Conservation (phyloP, 208 protist species). For the Acanthamoeba lugdunensis region DNA sequence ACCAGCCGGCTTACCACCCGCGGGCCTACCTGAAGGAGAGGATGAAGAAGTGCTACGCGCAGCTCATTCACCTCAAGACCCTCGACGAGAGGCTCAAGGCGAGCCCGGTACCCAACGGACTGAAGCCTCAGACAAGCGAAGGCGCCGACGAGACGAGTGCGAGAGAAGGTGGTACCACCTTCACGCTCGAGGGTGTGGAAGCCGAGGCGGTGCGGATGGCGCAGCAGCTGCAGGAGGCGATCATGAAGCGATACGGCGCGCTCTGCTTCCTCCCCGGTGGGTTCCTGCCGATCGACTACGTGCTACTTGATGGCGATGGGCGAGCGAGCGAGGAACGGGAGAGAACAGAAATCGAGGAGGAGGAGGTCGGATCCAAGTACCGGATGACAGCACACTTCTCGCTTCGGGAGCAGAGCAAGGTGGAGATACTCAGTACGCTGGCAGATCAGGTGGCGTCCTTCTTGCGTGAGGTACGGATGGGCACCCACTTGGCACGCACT, state of each 20-base stretch:
- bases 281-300: background rate
- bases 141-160: background rate
- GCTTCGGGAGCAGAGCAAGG: conserved; percentile 48
- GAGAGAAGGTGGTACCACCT: background rate
- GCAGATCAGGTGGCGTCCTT: conserved; percentile 35
- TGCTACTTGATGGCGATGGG: background rate
- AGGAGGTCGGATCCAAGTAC: background rate
- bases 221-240: conserved; percentile 2
- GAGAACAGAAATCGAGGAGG: background rate
- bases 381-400: conserved; percentile 33
- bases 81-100: background rate
- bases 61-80: background rate
- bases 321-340: background rate
- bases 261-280: background rate
- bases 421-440: conserved; percentile 18
- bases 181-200: background rate
- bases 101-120: background rate
- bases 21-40: conserved; percentile 19
- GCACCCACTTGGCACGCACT: too few species aligned
- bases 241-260: background rate
- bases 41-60: background rate
- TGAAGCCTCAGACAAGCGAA: background rate
- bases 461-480: background rate
- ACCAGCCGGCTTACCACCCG: conserved; percentile 26
- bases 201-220: background rate